Conservation (phyloP, 345 rosid genomes). For the Salix viminalis region DNA sequence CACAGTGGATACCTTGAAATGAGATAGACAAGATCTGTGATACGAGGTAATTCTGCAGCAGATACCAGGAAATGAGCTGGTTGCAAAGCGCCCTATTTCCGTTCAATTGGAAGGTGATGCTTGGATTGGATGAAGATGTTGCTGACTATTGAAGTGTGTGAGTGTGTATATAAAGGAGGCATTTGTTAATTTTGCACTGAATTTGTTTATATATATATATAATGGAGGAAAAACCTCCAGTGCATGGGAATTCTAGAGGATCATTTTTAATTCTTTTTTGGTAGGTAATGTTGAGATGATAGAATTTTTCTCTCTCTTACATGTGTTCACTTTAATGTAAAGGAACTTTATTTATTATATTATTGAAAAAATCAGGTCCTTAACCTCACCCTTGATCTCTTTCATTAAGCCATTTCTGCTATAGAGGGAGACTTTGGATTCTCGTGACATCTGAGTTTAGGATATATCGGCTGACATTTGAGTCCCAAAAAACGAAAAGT, state of each 20-base stretch:
- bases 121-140: neutral
- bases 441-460: too few species aligned
- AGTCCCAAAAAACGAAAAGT: neutral
- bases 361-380: neutral
- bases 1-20: neutral
- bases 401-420: neutral
- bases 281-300: conserved; percentile 20
- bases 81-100: conserved; percentile 3
- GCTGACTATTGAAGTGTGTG: neutral
- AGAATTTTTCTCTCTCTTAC: neutral
- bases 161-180: neutral
- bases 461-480: neutral
- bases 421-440: neutral
- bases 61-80: neutral
- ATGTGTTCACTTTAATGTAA: neutral
- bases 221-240: neutral
- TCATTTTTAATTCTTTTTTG: conserved; percentile 11
- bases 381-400: neutral
- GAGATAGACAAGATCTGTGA: neutral
- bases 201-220: neutral
- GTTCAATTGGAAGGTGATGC: conserved; percentile 10
- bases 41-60: neutral
- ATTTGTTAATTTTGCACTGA: neutral
- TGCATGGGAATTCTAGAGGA: conserved; percentile 6
- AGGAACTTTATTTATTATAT: neutral